Conservation (phyloP, 768 basidiomycete genomes). For the Mycena latifolia region DNA sequence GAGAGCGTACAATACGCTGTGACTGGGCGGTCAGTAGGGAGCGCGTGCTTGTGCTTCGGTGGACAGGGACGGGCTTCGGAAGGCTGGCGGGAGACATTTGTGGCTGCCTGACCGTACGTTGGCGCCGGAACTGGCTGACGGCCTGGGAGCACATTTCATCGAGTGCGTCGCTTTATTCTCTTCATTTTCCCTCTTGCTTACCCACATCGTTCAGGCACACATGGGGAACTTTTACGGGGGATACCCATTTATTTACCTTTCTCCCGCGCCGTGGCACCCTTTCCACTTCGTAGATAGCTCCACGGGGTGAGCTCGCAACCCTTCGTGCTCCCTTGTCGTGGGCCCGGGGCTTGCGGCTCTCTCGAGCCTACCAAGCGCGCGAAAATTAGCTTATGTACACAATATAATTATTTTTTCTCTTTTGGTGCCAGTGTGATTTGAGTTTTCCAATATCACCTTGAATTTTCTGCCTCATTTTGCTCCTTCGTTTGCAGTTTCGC, state of each 20-base stretch:
- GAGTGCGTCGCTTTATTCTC: neutral
- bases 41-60: neutral
- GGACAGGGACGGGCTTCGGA: neutral
- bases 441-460: too few relatives aligned
- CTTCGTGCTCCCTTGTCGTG: constrained; percentile 6
- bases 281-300: constrained; percentile 3
- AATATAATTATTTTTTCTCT: neutral
- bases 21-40: too few relatives aligned
- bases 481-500: too few relatives aligned
- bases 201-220: neutral
- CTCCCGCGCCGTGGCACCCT: neutral
- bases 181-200: neutral
- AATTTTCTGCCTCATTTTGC: too few relatives aligned
- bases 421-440: too few relatives aligned
- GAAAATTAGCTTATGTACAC: neutral
- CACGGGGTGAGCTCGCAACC: neutral
- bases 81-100: neutral
- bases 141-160: neutral
- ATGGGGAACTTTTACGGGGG: neutral
- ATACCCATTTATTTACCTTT: neutral
- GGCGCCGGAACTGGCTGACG: neutral
- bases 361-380: neutral
- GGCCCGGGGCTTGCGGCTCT: constrained; percentile 4
- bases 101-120: neutral
- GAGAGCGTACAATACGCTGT: too few relatives aligned